Conservation (phyloP, 2,329 filamentous ascomycete genomes). For the Parastagonospora nodorum region DNA sequence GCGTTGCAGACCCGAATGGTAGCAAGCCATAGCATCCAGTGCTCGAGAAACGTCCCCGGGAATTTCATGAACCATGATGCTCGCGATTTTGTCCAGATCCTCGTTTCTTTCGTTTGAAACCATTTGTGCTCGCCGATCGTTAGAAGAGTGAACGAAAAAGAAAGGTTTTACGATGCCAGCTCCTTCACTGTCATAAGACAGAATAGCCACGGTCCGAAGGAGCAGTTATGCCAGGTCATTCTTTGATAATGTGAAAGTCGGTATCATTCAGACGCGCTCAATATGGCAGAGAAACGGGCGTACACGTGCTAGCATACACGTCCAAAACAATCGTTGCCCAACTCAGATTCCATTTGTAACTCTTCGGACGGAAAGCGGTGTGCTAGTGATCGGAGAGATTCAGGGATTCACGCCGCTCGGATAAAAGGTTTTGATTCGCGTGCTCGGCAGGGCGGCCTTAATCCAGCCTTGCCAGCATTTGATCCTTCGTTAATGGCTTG, state of each 20-base stretch:
- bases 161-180: constrained; percentile 41
- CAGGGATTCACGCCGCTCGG: constrained; percentile 43
- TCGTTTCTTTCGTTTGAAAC: constrained; percentile 34
- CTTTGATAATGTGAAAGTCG: constrained; percentile 41
- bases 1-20: constrained; percentile 37
- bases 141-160: constrained; percentile 36
- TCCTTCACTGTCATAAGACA: constrained; percentile 33
- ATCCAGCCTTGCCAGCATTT: constrained; percentile 98
- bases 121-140: constrained; percentile 32
- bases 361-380: constrained; percentile 36
- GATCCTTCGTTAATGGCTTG: constrained; percentile 85
- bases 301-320: constrained; percentile 42
- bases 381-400: constrained; percentile 39
- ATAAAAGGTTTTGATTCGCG: constrained; percentile 50
- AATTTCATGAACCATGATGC: constrained; percentile 23
- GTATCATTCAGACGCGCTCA: constrained; percentile 47
- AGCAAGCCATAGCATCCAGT: constrained; percentile 26
- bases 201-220: constrained; percentile 32
- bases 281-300: constrained; percentile 41
- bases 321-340: constrained; percentile 41
- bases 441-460: constrained; percentile 52
- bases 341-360: constrained; percentile 44
- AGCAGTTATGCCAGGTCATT: constrained; percentile 44
- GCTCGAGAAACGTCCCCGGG: constrained; percentile 25
- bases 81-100: constrained; percentile 37